Base-by-base conservation (phyloP, 2,329 filamentous ascomycete species). In the Ophiostoma quercus region DNA sequence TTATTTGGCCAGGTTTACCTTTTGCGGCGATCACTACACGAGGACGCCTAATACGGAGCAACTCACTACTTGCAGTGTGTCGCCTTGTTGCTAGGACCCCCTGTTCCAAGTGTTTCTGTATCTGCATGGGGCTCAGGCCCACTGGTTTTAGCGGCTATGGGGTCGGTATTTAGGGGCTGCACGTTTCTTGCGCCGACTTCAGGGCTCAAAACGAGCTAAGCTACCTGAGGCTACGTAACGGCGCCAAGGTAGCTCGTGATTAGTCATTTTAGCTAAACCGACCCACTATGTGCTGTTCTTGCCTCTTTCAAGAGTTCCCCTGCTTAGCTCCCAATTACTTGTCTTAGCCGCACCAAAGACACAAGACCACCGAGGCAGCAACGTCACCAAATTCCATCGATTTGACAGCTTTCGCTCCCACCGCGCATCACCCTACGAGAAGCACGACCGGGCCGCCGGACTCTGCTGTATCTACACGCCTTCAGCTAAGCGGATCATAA, bases 1-100 rank as follows among this genome's bases (percentile, higher is more conserved):
- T n/a, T 63, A 39, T 71, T 16, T 68, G 69, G 69, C 62, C 67
- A 71, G 69, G 39, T 70, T 66, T 57, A 37, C 67, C 51, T 68
- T 68, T 71, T 60, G 69, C 67, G 63, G 67, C 67, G 67, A 67
- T 68, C 37, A 11, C 65, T 19, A 65, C 63, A 41, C 63, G 11
- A 39, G 34, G 32, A 37, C 32, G 19, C 62, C 62, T 65, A 39
- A 37, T 39, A 37, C 62, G 62, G 62, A 65, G 62, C 32, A 57
- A 57, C 51, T 57, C 25, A 57, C 22, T 57, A 57, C 51, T 57
- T 16, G 43, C 43, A 47, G 43, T 22, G 54, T 67, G 51, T 51
- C 37, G 68, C 22, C 65, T 62, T 37, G 69, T 70, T 66, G 69
- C 69, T 68, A 57, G n/a, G 25, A 63, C 32, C 29, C 57, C 60